Conservation (phyloP, 164 flowering plant species). For the Macadamia integrifolia region DNA sequence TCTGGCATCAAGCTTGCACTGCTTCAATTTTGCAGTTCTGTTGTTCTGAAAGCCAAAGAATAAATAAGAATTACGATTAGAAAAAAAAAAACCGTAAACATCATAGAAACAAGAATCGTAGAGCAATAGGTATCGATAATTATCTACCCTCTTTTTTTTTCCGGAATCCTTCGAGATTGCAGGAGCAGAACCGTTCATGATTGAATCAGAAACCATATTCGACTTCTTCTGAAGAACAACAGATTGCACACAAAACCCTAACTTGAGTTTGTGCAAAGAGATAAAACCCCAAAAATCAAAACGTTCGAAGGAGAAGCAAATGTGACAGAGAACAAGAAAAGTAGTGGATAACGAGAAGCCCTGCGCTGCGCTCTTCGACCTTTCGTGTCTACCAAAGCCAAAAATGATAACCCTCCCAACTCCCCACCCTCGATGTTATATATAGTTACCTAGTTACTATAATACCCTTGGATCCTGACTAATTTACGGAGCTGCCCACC, state of each 20-base stretch:
- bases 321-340: conserved; percentile 4
- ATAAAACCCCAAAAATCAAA: conserved; percentile 5
- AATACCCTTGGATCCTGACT: not conserved
- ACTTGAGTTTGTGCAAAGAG: not conserved
- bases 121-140: not conserved
- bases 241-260: conserved; percentile 37
- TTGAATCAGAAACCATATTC: conserved; percentile 62
- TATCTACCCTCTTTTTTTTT: conserved; percentile 67
- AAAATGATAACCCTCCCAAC: not conserved
- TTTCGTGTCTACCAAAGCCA: not conserved
- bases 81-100: not conserved
- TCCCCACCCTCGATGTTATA: not conserved
- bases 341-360: conserved; percentile 48
- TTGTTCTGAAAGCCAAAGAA: conserved; percentile 43
- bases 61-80: conserved; percentile 1
- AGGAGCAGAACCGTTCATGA: conserved; percentile 33
- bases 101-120: not conserved
- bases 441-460: conserved; percentile 8
- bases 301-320: not conserved
- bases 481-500: not conserved
- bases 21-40: conserved; percentile 80
- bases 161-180: conserved; percentile 43
- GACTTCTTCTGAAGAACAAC: not conserved
- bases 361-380: conserved; percentile 16
- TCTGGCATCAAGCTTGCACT: conserved; percentile 79